Evolutionary conservation across 208 protist species (phyloP).

Genomic region (Wallacemonas sp.): DNA sequence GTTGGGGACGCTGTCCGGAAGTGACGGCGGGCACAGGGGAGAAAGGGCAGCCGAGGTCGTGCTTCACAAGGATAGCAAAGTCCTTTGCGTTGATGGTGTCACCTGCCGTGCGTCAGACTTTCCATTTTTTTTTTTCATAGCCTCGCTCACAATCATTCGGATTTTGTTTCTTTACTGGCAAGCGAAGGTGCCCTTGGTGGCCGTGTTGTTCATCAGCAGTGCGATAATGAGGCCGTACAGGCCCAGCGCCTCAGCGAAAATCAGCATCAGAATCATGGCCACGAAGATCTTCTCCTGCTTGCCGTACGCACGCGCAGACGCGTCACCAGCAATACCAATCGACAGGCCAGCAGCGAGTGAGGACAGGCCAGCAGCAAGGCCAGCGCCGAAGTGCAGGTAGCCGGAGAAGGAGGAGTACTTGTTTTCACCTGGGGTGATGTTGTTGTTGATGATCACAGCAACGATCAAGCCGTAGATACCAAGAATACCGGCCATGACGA

Average conservation of each 20-base stretch:
- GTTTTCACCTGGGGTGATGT: slow-evolving; percentile 76
- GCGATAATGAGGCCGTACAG: slow-evolving; percentile 99
- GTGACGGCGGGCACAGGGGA: too few relatives aligned
- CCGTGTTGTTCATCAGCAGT: slow-evolving; percentile 93
- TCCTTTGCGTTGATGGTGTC: too few relatives aligned
- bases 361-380: slow-evolving; percentile 94
- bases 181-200: too few relatives aligned
- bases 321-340: slow-evolving; percentile 99
- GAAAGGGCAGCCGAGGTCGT: too few relatives aligned
- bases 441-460: slow-evolving; percentile 97
- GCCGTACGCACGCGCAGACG: slow-evolving; percentile 87
- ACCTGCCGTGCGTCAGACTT: too few relatives aligned
- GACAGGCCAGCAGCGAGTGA: slow-evolving; percentile 97
- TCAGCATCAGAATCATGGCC: slow-evolving; percentile 99
- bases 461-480: slow-evolving; percentile 99
- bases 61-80: too few relatives aligned
- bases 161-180: too few relatives aligned
- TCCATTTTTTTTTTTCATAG: too few relatives aligned
- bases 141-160: too few relatives aligned
- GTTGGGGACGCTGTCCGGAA: too few relatives aligned
- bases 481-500: slow-evolving; percentile 96
- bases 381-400: slow-evolving; percentile 96
- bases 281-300: slow-evolving; percentile 99
- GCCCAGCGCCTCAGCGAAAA: slow-evolving; percentile 99
- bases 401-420: slow-evolving; percentile 76